A percentile compares a stretch with the other conserved stretches of the same genome.
These are phyloP conservation scores for Melastoma candidum DNA, from an alignment of 441 rosid genomes.

Conservation along the genomic window DNA sequence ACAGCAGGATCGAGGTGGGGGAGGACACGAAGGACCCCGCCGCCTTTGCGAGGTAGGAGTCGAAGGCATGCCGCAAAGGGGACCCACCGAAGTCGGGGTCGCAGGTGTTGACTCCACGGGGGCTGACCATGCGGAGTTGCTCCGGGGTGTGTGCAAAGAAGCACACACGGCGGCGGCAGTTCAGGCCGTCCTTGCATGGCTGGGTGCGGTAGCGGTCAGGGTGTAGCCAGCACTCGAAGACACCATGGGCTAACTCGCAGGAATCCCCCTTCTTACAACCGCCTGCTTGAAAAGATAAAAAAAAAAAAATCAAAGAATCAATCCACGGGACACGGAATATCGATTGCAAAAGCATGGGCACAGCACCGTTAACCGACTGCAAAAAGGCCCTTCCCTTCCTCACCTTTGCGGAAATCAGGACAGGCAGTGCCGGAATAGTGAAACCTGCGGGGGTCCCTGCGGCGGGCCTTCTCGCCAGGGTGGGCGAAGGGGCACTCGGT, in stretches of 20 bases:
- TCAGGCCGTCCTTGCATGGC: slow-evolving; percentile 16
- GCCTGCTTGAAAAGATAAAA: neutral
- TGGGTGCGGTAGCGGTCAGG: slow-evolving; percentile 17
- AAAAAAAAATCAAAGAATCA: too few species aligned
- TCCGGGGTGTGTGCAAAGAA: slow-evolving; percentile 14
- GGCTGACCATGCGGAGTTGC: slow-evolving; percentile 5
- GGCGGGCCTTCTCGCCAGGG: slow-evolving; percentile 10
- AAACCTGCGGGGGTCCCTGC: neutral
- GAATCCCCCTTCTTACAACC: slow-evolving; percentile 11
- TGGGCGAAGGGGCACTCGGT: slow-evolving; percentile 13
- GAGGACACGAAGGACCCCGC: slow-evolving; percentile 3
- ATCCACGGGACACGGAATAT: too few species aligned
- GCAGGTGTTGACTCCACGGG: neutral
- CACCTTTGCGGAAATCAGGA: too few species aligned
- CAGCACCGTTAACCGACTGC: too few species aligned
- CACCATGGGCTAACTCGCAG: slow-evolving; percentile 16
- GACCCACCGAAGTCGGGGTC: slow-evolving; percentile 8
- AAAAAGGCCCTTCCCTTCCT: too few species aligned
- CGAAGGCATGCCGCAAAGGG: neutral
- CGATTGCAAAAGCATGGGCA: too few species aligned
- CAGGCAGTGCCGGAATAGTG: too few species aligned
- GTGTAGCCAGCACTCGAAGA: slow-evolving; percentile 20
- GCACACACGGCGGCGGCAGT: slow-evolving; percentile 17
- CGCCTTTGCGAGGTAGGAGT: slow-evolving; percentile 12
- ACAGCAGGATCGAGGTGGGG: slow-evolving; percentile 13